These are phyloP conservation scores for Mercurialis annua DNA, from an alignment of 345 rosid species.

Conservation along the genomic window DNA sequence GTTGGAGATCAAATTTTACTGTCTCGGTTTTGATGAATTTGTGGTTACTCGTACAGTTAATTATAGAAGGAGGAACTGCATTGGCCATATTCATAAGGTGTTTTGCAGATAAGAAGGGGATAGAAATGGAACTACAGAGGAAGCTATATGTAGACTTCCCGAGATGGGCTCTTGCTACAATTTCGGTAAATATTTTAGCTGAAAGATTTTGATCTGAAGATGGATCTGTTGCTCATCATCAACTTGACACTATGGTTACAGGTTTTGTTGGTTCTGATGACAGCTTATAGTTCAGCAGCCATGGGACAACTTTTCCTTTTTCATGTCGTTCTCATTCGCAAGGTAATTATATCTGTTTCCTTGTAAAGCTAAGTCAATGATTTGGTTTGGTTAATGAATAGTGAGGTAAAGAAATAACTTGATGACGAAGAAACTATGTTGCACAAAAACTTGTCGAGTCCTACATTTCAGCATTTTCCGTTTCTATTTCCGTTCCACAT, in stretches of 20 bases:
- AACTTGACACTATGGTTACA: conserved; percentile 29
- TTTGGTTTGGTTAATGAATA: background rate
- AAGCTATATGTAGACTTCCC: conserved; percentile 66
- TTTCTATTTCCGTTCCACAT: no score
- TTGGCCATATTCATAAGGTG: conserved; percentile 86
- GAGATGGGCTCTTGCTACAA: conserved; percentile 70
- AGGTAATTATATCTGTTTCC: conserved; percentile 44
- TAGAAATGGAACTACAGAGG: conserved; percentile 66
- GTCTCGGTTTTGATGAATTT: background rate
- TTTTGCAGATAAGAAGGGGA: conserved; percentile 73
- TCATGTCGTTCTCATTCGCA: conserved; percentile 89
- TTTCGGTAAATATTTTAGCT: conserved; percentile 48
- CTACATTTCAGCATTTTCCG: no score
- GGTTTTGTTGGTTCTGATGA: conserved; percentile 68
- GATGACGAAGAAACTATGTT: background rate
- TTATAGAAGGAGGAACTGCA: conserved; percentile 88
- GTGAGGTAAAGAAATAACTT: background rate
- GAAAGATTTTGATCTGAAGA: background rate
- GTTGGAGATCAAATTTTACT: background rate
- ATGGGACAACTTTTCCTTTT: conserved; percentile 96
- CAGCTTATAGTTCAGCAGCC: conserved; percentile 86
- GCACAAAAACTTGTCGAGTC: no score
- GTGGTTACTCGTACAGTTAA: conserved; percentile 45
- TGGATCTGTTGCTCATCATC: conserved; percentile 4
- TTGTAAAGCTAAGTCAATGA: background rate